Base-by-base conservation (phyloP, 805 yeast species). In the Tetrapisispora fleetii region DNA sequence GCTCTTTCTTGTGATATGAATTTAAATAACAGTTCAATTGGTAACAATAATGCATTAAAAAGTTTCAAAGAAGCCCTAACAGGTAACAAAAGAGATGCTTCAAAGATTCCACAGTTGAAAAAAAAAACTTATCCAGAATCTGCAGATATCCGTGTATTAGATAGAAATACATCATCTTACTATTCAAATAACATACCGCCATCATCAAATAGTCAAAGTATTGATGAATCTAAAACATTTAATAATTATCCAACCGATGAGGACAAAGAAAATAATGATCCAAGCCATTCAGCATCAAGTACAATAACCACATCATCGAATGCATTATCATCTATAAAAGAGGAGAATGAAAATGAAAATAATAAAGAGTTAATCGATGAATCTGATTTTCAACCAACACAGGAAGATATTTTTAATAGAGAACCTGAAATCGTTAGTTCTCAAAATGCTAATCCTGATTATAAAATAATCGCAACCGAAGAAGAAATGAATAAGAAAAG, bases 181-280 rank as follows among this genome's bases (percentile, higher is more conserved):
- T 17, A 24, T 5, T 33, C 32, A 6, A 43, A 24, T 35, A 43
- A 16, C 21, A 19, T 17, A 4, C n/a, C 3, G 3, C 7, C 17
- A 5, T 30, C 37, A 5, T 7, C 44, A 30, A 22, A 30, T 30
- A 16, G 32, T 17, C 44, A 41, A 18, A 28, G 13, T 30, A 4
- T 21, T 10, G 19, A 11, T 18, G 44, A 30, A 4, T 36, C 38
- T 9, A 36, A 4, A 19, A 38, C 7, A 19, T 17, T 6, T 22
- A 38, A 19, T 40, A 30, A 40, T 30, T 4, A 40, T 14, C n/a
- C 18, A 33, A 18, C 4, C 28, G 41, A 28, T 13, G 58, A 58
- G n/a, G 56, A 58, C 43, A 60, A 61, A 52, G 64, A 61, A 49
- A 60, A 61, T 40, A 54, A 47, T 30, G 60, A 58, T 45, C 63